phyloP scores from a whole-genome alignment of 257 asterid species.

The Nyctanthes arbortristis region DNA sequence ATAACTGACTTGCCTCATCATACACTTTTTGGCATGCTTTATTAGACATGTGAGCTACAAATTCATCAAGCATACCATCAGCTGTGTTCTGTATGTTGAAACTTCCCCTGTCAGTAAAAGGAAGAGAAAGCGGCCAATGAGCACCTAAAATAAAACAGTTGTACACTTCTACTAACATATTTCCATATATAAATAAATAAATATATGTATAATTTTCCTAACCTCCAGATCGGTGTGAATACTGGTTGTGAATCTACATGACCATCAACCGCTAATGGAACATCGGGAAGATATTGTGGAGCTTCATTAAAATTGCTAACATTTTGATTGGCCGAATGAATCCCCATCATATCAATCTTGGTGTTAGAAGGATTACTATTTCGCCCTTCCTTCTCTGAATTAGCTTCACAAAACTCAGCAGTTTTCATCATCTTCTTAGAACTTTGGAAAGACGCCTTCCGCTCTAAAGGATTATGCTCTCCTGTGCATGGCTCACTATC shows the following conservation, averaged over 20 bases:
- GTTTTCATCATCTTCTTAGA: slow-evolving; percentile 18
- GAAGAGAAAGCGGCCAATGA: slow-evolving; percentile 19
- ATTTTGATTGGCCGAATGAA: slow-evolving; percentile 4
- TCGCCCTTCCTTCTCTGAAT: not conserved
- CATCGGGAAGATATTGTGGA: slow-evolving; percentile 20
- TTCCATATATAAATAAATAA: too few relatives aligned
- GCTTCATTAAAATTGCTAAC: slow-evolving; percentile 4
- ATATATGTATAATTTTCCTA: slow-evolving; percentile 28
- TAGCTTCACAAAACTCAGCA: not conserved
- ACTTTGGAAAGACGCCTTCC: slow-evolving; percentile 7
- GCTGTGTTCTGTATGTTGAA: slow-evolving; percentile 43
- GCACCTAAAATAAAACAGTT: not conserved
- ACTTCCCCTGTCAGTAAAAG: slow-evolving; percentile 53
- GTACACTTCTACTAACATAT: not conserved
- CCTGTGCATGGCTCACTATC: slow-evolving; percentile 9
- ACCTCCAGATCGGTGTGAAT: slow-evolving; percentile 68
- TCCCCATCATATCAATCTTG: too few relatives aligned
- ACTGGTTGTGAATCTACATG: slow-evolving; percentile 40
- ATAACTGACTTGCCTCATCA: slow-evolving; percentile 44
- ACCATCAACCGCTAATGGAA: slow-evolving; percentile 13
- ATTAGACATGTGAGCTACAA: slow-evolving; percentile 60
- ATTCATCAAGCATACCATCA: slow-evolving; percentile 35
- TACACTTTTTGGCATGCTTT: slow-evolving; percentile 53
- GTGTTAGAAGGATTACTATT: not conserved
- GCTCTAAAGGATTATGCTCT: slow-evolving; percentile 11